Percentiles rank a stretch among this genome's conserved stretches.
These are phyloP conservation scores for Nidula microcarpa DNA, from an alignment of 768 basidiomycete genomes.

Conservation along the genomic window DNA sequence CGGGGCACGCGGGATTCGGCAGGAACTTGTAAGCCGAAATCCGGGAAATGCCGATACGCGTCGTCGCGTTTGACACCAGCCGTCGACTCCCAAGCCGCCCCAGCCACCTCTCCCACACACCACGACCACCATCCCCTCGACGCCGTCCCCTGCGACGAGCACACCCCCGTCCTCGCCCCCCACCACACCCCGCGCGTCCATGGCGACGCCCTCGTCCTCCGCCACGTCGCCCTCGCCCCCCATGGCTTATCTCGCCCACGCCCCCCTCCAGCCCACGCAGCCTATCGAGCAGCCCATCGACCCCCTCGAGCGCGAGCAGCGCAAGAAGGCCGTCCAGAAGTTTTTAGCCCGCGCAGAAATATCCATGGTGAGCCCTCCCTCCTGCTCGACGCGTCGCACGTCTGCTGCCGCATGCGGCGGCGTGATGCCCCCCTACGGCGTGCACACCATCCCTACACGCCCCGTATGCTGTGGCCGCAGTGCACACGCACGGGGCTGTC, in stretches of 20 bases:
- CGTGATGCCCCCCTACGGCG: slow-evolving; percentile 16
- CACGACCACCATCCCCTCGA: neutral
- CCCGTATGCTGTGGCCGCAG: neutral
- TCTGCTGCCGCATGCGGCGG: slow-evolving; percentile 8
- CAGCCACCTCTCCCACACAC: slow-evolving; percentile 20
- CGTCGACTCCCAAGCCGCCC: slow-evolving; percentile 20
- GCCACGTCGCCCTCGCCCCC: slow-evolving; percentile 82
- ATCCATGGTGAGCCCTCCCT: slow-evolving; percentile 62
- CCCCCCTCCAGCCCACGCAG: slow-evolving; percentile 31
- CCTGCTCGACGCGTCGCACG: slow-evolving; percentile 46
- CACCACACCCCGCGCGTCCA: slow-evolving; percentile 34
- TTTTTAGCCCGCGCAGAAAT: slow-evolving; percentile 78
- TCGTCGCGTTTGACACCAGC: slow-evolving; percentile 43
- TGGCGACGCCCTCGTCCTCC: slow-evolving; percentile 81
- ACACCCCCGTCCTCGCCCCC: slow-evolving; percentile 23
- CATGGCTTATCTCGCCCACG: slow-evolving; percentile 54
- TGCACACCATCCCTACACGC: neutral
- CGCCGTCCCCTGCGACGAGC: slow-evolving; percentile 26
- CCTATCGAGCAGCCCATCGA: slow-evolving; percentile 26
- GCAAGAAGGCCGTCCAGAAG: slow-evolving; percentile 68
- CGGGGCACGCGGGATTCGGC: slow-evolving; percentile 17
- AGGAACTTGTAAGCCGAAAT: slow-evolving; percentile 32
- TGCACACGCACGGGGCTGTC: no score
- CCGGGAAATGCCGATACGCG: slow-evolving; percentile 51
- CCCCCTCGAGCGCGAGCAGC: slow-evolving; percentile 51